Evolutionary conservation across 2,329 filamentous ascomycete species (phyloP).

Genomic region (Monilinia laxa): DNA sequence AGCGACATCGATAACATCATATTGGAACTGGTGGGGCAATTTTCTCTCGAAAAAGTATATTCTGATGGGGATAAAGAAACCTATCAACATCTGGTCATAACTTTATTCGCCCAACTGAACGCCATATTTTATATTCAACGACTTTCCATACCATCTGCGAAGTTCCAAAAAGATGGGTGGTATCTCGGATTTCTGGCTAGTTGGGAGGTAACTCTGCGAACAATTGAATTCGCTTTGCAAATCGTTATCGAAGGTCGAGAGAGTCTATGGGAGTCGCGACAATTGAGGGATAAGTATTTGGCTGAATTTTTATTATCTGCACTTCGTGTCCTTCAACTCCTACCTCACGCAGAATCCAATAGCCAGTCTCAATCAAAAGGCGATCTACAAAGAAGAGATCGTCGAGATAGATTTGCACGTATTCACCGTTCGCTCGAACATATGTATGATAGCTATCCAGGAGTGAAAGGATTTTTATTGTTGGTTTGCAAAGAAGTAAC

Average conservation of each 20-base stretch:
- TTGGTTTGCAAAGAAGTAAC: constrained; percentile 44
- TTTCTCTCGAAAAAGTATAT: constrained; percentile 46
- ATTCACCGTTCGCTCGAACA: constrained; percentile 44
- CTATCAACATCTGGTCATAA: constrained; percentile 43
- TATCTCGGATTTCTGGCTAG: constrained; percentile 44
- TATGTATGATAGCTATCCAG: constrained; percentile 45
- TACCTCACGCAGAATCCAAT: constrained; percentile 41
- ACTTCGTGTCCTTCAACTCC: constrained; percentile 43
- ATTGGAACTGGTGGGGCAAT: constrained; percentile 45
- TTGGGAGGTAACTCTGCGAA: constrained; percentile 45
- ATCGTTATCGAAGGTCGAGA: constrained; percentile 33
- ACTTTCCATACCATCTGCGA: constrained; percentile 44
- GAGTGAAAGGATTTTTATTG: constrained; percentile 44
- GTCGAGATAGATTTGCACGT: constrained; percentile 44
- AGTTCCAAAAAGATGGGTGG: constrained; percentile 39
- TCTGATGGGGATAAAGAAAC: constrained; percentile 40
- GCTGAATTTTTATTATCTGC: constrained; percentile 44
- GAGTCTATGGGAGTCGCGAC: constrained; percentile 33
- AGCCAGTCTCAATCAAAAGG: constrained; percentile 26
- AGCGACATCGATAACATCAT: constrained; percentile 46
- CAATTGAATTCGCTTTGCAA: constrained; percentile 44
- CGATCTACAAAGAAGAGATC: constrained; percentile 41
- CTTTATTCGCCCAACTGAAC: constrained; percentile 43
- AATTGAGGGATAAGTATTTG: constrained; percentile 43
- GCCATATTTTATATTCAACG: constrained; percentile 45